Percentiles rank a stretch among this genome's conserved stretches.
phyloP scores from a whole-genome alignment of 805 yeast genomes.

The Schizosaccharomyces octosporus region DNA sequence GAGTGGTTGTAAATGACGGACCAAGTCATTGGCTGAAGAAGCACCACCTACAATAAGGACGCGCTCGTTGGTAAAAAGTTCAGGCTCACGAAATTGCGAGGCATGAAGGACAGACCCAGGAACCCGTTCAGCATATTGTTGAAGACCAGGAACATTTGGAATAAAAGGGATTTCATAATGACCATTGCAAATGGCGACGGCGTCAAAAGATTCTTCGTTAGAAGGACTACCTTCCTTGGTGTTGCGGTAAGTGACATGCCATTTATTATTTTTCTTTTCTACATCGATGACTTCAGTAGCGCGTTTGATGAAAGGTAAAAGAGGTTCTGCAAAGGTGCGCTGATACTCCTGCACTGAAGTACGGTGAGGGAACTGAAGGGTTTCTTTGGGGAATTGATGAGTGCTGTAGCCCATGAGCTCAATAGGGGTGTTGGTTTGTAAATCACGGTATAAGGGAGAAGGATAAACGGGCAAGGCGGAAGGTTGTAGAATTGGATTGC shows the following conservation, averaged over 20 bases:
- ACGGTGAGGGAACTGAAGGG: conserved; percentile 12
- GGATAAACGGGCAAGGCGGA: not conserved
- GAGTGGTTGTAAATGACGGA: conserved; percentile 29
- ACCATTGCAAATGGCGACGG: conserved; percentile 39
- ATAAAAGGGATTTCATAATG: conserved; percentile 35
- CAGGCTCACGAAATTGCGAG: conserved; percentile 26
- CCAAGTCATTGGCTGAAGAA: conserved; percentile 54
- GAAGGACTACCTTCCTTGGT: not conserved
- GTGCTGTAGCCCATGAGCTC: conserved; percentile 38
- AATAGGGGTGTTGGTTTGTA: conserved; percentile 44
- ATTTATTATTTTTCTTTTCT: not conserved
- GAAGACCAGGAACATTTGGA: conserved; percentile 32
- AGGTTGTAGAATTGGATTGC: not conserved
- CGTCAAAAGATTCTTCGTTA: conserved; percentile 22
- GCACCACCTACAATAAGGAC: conserved; percentile 41
- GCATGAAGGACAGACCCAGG: conserved; percentile 34
- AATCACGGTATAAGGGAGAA: conserved; percentile 31
- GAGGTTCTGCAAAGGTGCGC: not conserved
- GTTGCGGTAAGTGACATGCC: not conserved
- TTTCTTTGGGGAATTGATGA: conserved; percentile 18
- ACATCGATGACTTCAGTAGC: not conserved
- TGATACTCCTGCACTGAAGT: not conserved
- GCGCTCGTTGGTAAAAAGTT: conserved; percentile 18
- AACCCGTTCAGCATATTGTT: conserved; percentile 19
- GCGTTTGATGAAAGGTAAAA: not conserved